phyloP scores from a whole-genome alignment of 2,329 filamentous ascomycete species.

The Acrocalymma vagum region DNA sequence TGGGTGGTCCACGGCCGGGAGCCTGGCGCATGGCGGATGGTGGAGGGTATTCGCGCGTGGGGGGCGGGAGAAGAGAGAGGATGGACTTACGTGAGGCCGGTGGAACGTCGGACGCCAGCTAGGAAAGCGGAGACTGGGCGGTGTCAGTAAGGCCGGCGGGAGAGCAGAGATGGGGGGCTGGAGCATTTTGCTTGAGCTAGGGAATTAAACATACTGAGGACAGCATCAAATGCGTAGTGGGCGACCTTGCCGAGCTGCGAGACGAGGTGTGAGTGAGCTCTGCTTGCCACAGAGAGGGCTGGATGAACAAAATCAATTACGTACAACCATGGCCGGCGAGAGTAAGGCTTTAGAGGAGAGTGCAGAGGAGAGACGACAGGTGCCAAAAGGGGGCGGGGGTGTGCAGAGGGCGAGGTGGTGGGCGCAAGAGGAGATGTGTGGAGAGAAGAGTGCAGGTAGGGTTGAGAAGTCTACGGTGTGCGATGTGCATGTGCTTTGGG shows the following conservation, averaged over 20 bases:
- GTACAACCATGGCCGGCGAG: constrained; percentile 46
- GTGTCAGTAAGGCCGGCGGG: constrained; percentile 21
- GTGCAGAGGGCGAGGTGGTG: too few species aligned
- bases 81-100: constrained; percentile 87
- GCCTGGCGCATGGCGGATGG: too few species aligned
- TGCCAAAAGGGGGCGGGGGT: too few species aligned
- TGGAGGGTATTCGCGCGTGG: constrained; percentile 18
- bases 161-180: constrained; percentile 9
- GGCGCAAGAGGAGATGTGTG: constrained; percentile 11
- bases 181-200: too few species aligned
- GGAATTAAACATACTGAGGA: constrained; percentile 72
- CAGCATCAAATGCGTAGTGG: constrained; percentile 96
- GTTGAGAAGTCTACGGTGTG: constrained; percentile 1
- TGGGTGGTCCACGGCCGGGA: too few species aligned
- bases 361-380: too few species aligned
- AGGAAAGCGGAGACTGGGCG: constrained; percentile 88
- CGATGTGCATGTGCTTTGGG: constrained; percentile 14
- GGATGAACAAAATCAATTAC: constrained; percentile 27
- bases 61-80: constrained; percentile 4
- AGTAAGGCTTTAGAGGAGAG: too few species aligned
- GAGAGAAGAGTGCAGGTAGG: constrained; percentile 1
- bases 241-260: constrained; percentile 89
- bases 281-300: constrained; percentile 25
- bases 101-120: constrained; percentile 96
- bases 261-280: constrained; percentile 70